Evolutionary conservation across 2,329 filamentous ascomycete species (phyloP).

Genomic region (Canariomyces notabilis): DNA sequence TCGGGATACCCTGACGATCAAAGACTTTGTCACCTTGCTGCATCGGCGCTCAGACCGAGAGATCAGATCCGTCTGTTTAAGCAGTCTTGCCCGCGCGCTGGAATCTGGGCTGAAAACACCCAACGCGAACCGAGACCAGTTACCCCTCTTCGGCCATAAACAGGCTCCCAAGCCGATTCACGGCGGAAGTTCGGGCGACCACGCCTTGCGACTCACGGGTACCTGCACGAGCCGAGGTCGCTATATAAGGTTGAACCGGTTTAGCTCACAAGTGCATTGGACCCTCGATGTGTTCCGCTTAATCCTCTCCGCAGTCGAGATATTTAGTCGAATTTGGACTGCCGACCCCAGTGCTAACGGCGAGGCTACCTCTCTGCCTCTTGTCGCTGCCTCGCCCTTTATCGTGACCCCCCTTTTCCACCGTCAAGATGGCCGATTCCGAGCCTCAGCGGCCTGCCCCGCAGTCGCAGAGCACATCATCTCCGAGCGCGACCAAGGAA

Average conservation of each 20-base stretch:
- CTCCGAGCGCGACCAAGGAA: slow-evolving; percentile 41
- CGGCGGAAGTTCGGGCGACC: background rate
- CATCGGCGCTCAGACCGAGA: background rate
- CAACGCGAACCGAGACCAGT: background rate
- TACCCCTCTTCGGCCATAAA: background rate
- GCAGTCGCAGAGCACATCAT: slow-evolving; percentile 25
- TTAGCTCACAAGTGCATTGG: too few relatives aligned
- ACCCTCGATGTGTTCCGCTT: too few relatives aligned
- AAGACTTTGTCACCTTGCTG: background rate
- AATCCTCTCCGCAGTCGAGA: too few relatives aligned
- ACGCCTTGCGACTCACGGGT: background rate
- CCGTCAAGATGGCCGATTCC: slow-evolving; percentile 12
- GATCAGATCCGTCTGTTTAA: background rate
- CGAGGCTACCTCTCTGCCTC: background rate
- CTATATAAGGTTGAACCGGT: too few relatives aligned
- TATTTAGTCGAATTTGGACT: background rate
- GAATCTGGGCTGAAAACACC: background rate
- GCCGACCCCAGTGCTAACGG: too few relatives aligned
- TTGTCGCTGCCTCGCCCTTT: background rate
- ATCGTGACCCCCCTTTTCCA: background rate
- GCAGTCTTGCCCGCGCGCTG: too few relatives aligned
- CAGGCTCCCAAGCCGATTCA: background rate
- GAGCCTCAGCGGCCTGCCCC: slow-evolving; percentile 16
- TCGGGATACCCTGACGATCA: background rate
- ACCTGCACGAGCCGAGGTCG: too few relatives aligned